Conservation (phyloP, 805 yeast species). For the Saccharomyces eubayanus region DNA sequence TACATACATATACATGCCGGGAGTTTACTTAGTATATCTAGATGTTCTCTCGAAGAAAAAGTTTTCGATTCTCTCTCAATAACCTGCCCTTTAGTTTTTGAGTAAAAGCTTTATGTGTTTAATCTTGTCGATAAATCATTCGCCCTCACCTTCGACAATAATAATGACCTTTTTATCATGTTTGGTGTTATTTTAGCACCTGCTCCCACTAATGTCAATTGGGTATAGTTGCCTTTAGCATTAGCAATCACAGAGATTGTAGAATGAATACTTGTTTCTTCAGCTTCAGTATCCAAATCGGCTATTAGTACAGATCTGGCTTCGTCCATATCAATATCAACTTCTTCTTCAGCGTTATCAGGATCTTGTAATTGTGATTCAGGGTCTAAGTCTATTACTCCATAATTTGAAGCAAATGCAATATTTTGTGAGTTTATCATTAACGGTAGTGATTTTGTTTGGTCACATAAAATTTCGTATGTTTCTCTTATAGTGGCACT, state of each 20-base stretch:
- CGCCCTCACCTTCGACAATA: conserved; percentile 42
- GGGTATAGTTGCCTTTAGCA: conserved; percentile 31
- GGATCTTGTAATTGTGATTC: conserved; percentile 27
- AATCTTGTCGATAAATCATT: conserved; percentile 20
- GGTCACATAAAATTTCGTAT: conserved; percentile 51
- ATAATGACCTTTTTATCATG: conserved; percentile 40
- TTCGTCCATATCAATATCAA: conserved; percentile 28
- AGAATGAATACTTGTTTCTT: conserved; percentile 53
- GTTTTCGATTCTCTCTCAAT: not conserved
- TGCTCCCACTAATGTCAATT: conserved; percentile 44
- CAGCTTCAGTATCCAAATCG: conserved; percentile 81
- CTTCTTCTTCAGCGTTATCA: conserved; percentile 12
- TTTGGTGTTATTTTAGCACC: conserved; percentile 40
- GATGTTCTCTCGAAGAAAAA: not conserved
- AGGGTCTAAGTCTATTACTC: conserved; percentile 41
- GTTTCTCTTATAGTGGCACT: conserved; percentile 41
- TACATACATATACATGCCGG: too few species aligned
- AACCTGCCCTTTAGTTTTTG: not conserved
- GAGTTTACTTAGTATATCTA: too few species aligned
- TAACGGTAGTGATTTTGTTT: conserved; percentile 33
- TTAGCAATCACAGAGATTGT: conserved; percentile 38
- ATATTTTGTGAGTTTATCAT: conserved; percentile 32
- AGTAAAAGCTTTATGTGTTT: not conserved
- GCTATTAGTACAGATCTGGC: conserved; percentile 43
- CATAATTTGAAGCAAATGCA: conserved; percentile 47